Base-by-base conservation (phyloP, 305 asterid species). In the Rubia peregrina region DNA sequence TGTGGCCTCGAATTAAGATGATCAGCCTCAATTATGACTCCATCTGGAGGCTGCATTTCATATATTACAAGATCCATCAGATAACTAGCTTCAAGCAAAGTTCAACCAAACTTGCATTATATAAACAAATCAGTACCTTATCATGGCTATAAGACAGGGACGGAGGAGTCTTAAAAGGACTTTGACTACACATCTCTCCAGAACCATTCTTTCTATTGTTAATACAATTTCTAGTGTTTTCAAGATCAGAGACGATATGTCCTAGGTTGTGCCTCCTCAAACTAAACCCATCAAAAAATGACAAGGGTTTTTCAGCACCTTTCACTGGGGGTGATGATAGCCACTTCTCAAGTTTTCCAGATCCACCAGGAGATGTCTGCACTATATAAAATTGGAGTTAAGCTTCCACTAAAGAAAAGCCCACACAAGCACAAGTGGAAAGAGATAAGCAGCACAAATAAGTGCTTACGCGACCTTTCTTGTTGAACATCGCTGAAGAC, bases 161-260 rank as follows among this genome's bases (percentile, higher is more conserved):
- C n/a, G 96, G 97, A 22, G 98, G 98, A 72, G 98, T 91, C 79
- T 75, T 83, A 83, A 90, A 94, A 26, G 98, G 96, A 83, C 95
- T 90, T 83, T 82, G 95, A 79, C 87, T 76, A 74, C 76, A 69
- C 17, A 66, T 75, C 64, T 75, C 84, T 74, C 84, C 88, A 73
- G 83, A 71, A 74, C 69, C 82, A 48, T 74, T 70, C 73, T 78
- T 84, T 67, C 80, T 51, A 76, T 75, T 78, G 36, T 57, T 22
- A 57, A n/a, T 51, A 69, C 38, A 55, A 69, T 41, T 76, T 67
- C 75, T 77, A 66, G 78, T 74, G 55, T 65, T 88, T 72, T 82
- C 88, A 71, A 65, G 77, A 74, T 65, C 74, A 71, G 74, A 75
- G 65, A 71, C 74, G 62, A 67, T 81, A 56, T 41, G 69, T 55